Base-by-base conservation (phyloP, 441 rosid genomes). In the Gossypium schwendimanii region DNA sequence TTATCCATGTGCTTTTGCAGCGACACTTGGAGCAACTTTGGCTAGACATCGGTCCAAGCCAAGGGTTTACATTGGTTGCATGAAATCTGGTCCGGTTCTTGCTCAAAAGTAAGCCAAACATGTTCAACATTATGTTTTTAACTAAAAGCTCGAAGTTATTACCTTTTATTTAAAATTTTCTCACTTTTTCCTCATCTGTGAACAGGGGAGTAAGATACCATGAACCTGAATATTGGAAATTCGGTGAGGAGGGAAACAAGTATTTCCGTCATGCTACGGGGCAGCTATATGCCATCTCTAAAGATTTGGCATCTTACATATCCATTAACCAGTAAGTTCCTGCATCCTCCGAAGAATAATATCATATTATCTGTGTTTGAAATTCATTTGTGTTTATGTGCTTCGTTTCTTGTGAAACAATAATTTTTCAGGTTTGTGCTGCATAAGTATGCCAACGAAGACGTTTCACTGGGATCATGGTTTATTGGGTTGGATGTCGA, bases 201-300 rank as follows among this genome's bases (percentile, higher is more conserved):
- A 26, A 44, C 69, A 91, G 98, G 84, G 96, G 97, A 81, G 96
- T 91, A 80, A 91, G 90, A 79, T 93, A 93, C 81, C 96, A 89
- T 49, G 97, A 93, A 77, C 98, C 97, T 3, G 98, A 93, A 83
- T 82, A 87, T 75, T 93, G 98, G 98, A 93, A 93, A 84, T 93
- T 93, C 66, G 96, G 97, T 63, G 98, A 88, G 77, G 87, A 77
- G 60, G 98, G 98, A 73, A 93, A 91, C 87, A 91, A 80, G 74
- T 93, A 91, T 74, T 93, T 93, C 82, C 98, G 98, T 68, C 98
- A 93, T 78, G 98, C 98, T 64, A 91, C 98, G 0, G 97, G 98
- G 17, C 97, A 93, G 84, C 87, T 93, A 54, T 93, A 93, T 23
- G 98, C 98, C 24, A 79, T 91, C 72, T 93, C 97, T 59, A 91